Conservation (phyloP, 768 basidiomycete species). For the Tricholoma hemisulphureum region DNA sequence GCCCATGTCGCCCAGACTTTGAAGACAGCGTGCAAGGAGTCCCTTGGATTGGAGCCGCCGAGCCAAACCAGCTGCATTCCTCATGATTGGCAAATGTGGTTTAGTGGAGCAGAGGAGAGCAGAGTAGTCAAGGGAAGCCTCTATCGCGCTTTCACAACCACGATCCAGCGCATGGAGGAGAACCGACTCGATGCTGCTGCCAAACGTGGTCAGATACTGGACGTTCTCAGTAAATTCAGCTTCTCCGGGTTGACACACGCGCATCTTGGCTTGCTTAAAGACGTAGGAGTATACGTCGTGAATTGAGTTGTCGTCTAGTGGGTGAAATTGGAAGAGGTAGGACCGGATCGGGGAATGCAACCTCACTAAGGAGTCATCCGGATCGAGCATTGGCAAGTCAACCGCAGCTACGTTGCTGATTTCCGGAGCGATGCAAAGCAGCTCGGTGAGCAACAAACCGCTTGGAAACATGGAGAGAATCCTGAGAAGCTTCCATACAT, state of each 20-base stretch:
- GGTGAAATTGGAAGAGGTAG: not conserved
- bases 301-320: constrained; percentile 7
- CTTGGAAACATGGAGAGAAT: constrained; percentile 8
- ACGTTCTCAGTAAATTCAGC: not conserved
- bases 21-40: constrained; percentile 10
- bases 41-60: not conserved
- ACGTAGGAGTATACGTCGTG: constrained; percentile 9
- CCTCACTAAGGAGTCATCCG: not conserved
- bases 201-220: not conserved
- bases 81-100: constrained; percentile 4
- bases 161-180: constrained; percentile 7
- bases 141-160: constrained; percentile 7
- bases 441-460: constrained; percentile 4
- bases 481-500: constrained; percentile 7
- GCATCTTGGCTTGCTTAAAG: constrained; percentile 9
- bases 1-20: constrained; percentile 9
- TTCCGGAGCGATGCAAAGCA: not conserved
- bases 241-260: constrained; percentile 4
- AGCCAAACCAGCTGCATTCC: constrained; percentile 6
- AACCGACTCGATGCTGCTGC: constrained; percentile 7
- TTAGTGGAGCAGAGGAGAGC: constrained; percentile 4
- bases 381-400: too few relatives aligned
- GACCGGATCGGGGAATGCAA: not conserved
- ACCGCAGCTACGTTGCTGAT: not conserved
- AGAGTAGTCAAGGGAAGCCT: constrained; percentile 11